These are phyloP conservation scores for Tetrahymena borealis DNA, from an alignment of 73 alveolate genomes.

Conservation along the genomic window DNA sequence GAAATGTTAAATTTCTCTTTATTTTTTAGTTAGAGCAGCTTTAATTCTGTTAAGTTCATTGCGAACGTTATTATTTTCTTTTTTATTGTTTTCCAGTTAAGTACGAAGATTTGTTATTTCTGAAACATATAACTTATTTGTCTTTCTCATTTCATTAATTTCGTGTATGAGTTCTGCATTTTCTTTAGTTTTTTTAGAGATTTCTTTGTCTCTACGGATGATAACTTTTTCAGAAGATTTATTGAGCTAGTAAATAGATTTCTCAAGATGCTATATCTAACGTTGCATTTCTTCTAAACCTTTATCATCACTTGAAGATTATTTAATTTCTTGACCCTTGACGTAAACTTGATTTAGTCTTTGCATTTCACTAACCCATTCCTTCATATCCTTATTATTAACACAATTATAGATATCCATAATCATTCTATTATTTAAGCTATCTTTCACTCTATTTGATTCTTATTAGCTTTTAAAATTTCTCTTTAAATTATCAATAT, in stretches of 20 bases:
- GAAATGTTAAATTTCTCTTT: neutral
- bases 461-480: slow-evolving; percentile 51
- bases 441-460: slow-evolving; percentile 62
- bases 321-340: slow-evolving; percentile 60
- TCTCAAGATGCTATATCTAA: slow-evolving; percentile 71
- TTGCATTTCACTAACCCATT: slow-evolving; percentile 71
- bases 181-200: slow-evolving; percentile 72
- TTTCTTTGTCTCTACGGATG: slow-evolving; percentile 64
- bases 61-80: slow-evolving; percentile 12
- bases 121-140: slow-evolving; percentile 44
- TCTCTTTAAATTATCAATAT: slow-evolving; percentile 53
- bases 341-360: slow-evolving; percentile 71
- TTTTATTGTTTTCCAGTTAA: slow-evolving; percentile 12
- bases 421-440: slow-evolving; percentile 55
- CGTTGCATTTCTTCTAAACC: slow-evolving; percentile 77
- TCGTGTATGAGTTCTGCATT: slow-evolving; percentile 70
- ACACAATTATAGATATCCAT: slow-evolving; percentile 76
- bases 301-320: slow-evolving; percentile 78
- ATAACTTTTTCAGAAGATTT: slow-evolving; percentile 66
- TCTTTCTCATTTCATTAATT: slow-evolving; percentile 59
- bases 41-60: neutral
- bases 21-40: neutral
- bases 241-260: slow-evolving; percentile 61
- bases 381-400: slow-evolving; percentile 52
- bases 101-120: slow-evolving; percentile 13